Evolutionary conservation across 2,329 filamentous ascomycete genomes (phyloP), one percentile per base, ranked within the genome.

Genomic region (Grosmannia serpens): DNA sequence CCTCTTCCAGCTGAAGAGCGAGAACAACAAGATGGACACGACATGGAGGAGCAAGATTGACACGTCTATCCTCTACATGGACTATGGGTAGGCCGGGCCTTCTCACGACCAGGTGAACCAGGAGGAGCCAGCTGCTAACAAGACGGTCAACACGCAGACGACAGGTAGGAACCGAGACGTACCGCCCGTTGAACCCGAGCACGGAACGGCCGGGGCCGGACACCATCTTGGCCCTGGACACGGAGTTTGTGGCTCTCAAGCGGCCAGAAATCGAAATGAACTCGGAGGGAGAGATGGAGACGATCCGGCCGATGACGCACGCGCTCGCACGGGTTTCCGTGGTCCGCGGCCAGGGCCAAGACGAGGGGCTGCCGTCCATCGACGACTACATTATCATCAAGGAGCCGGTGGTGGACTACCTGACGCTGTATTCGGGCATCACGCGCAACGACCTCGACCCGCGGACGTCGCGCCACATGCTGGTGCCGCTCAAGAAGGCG

Each of bases 241-340:
- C 95, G 0, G 94, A 99, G 70, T 99, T 99, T 65, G 95, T 99
- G 9, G 86, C 91, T 26, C 82, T 96, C 2, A 88, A 95, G 63
- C 88, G 94, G 64, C 90, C 94, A 53, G 92, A 97, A 69, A 95
- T 96, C 57, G 90, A 96, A 67, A 90, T 99, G 75, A 95, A 95
- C 70, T 91, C 92, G 3, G 91, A 96, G 64, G 94, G 94, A 26
- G 89, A 90, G 47, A 86, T 91, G 55, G 91, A 95, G 67, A 96
- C 91, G 17, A 94, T 97, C 47, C 83, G 92, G 1, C 94, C 94
- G 0, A 91, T 88, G 62, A 90, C 91, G 33, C 89, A 94, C 64
- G 92, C 91, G 0, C 81, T 99, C 15, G 94, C 92, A n/a, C 84
- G 94, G 61, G 90, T 95, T 1, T 97, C 91, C 0, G 90, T 96